Percentiles rank a stretch among this genome's conserved stretches.
Evolutionary conservation across 2,329 filamentous ascomycete species (phyloP).

Genomic region (Botryotinia narcissicola): DNA sequence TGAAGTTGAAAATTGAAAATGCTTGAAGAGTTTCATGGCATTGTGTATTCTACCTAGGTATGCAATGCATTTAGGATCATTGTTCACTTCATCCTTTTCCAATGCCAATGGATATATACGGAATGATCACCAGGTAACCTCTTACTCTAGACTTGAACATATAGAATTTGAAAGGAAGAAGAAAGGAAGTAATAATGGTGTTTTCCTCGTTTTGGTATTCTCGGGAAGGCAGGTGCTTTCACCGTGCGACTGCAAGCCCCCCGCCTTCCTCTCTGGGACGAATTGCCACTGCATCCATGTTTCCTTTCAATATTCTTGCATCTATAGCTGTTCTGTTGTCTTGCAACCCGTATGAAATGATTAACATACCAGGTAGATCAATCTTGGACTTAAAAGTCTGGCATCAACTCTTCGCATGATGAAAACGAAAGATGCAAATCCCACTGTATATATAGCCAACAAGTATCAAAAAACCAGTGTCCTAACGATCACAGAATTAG

Average conservation of each 20-base stretch:
- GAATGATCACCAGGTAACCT: background rate
- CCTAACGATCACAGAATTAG: background rate
- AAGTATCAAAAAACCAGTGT: background rate
- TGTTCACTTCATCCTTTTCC: background rate
- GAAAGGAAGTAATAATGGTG: background rate
- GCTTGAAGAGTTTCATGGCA: background rate
- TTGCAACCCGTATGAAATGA: no score
- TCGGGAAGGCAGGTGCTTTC: background rate
- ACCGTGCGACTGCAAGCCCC: background rate
- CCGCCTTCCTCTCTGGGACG: background rate
- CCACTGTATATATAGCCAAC: background rate
- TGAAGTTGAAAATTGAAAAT: background rate
- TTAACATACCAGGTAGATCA: no score
- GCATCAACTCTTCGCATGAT: background rate
- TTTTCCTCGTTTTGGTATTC: background rate
- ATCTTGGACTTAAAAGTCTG: background rate
- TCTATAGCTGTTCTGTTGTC: background rate
- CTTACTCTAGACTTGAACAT: rapidly evolving
- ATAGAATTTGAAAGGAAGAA: background rate
- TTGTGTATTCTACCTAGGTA: background rate
- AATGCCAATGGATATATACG: background rate
- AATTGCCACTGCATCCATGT: background rate
- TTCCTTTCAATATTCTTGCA: background rate
- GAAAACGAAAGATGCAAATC: background rate
- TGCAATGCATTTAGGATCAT: background rate